phyloP scores from a whole-genome alignment of 2,329 filamentous ascomycete genomes.

The Nigrospora sphaerica region DNA sequence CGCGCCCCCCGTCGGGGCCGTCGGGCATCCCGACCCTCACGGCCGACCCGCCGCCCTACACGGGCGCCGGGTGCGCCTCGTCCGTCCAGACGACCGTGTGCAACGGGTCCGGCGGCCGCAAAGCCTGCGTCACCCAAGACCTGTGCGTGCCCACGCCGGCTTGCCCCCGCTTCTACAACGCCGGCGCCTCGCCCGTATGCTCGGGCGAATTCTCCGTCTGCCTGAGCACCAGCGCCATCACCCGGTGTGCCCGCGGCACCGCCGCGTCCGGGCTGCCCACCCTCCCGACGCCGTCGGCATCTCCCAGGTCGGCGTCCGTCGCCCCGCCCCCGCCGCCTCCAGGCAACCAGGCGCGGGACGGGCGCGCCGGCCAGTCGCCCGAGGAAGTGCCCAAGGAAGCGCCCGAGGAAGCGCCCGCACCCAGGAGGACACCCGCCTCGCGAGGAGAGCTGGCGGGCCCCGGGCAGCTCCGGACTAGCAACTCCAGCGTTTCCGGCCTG shows the following conservation, averaged over 20 bases:
- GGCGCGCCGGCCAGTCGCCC: no score
- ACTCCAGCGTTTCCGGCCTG: no score
- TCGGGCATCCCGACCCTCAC: no score
- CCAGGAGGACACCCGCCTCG: no score
- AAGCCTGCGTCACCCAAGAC: neutral
- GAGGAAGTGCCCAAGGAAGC: no score
- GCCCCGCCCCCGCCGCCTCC: neutral
- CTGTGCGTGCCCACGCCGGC: neutral
- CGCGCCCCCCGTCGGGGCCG: no score
- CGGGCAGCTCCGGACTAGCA: no score
- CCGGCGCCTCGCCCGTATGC: neutral
- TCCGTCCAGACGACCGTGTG: no score
- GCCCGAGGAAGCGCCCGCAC: no score
- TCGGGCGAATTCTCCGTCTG: neutral
- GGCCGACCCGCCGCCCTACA: no score
- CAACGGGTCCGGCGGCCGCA: neutral
- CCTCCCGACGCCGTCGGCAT: neutral
- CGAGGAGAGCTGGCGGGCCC: no score
- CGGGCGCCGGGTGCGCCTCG: no score
- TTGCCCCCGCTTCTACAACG: neutral
- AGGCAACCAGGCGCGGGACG: neutral
- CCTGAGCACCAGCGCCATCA: neutral
- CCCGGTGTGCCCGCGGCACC: neutral
- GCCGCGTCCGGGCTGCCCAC: neutral
- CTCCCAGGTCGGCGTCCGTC: neutral